Conservation (phyloP, 805 yeast genomes). For the Wickerhamiella kazuoi region DNA sequence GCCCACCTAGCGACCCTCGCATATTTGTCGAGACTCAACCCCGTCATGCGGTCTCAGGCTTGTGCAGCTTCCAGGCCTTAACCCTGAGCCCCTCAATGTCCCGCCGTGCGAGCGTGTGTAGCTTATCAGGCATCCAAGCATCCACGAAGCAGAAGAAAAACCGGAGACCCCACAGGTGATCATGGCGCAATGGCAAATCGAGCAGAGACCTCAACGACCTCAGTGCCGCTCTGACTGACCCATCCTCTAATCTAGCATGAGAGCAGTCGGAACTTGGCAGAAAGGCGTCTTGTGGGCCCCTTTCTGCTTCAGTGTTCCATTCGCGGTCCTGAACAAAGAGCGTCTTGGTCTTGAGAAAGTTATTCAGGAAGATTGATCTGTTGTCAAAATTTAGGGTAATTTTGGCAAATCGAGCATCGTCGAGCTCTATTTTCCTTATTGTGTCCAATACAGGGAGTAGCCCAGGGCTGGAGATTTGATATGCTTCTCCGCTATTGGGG, state of each 20-base stretch:
- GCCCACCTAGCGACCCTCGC: too few relatives aligned
- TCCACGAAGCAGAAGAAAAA: slow-evolving; percentile 4
- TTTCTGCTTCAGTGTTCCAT: too few relatives aligned
- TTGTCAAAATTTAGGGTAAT: slow-evolving; percentile 31
- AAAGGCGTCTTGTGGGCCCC: too few relatives aligned
- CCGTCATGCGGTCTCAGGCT: background rate
- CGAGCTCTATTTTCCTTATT: slow-evolving; percentile 32
- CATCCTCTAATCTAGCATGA: too few relatives aligned
- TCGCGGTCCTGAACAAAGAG: slow-evolving; percentile 28
- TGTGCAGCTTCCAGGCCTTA: slow-evolving; percentile 1
- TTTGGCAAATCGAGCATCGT: slow-evolving; percentile 34
- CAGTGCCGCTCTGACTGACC: too few relatives aligned
- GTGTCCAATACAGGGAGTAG: slow-evolving; percentile 41
- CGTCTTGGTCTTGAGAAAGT: slow-evolving; percentile 29
- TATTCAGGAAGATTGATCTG: slow-evolving; percentile 18
- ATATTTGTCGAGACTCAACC: too few relatives aligned
- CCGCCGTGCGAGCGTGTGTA: slow-evolving; percentile 5
- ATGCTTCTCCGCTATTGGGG: slow-evolving; percentile 24
- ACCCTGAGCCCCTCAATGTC: slow-evolving; percentile 9
- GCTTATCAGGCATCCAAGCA: slow-evolving; percentile 8
- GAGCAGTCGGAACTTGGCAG: too few relatives aligned
- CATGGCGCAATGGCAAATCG: too few relatives aligned
- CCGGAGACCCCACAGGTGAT: slow-evolving; percentile 4
- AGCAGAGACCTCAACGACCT: too few relatives aligned
- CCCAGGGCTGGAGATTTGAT: slow-evolving; percentile 39